Conservation (phyloP, 495 filamentous ascomycete species). For the Talaromyces adpressus region DNA sequence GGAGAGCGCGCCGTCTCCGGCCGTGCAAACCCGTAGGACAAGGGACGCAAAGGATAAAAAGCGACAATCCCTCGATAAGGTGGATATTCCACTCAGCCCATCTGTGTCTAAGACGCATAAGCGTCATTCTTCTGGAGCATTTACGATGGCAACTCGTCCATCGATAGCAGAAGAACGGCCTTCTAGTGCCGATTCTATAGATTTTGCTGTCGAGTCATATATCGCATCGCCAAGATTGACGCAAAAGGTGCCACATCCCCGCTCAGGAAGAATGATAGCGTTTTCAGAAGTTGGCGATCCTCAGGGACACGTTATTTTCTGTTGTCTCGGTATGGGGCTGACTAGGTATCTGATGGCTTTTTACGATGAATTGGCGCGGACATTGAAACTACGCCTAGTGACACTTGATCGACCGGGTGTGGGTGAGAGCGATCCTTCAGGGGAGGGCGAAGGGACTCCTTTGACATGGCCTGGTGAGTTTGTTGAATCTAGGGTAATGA, state of each 20-base stretch:
- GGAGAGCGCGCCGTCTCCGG: constrained; percentile 64
- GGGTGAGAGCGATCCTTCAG: constrained; percentile 80
- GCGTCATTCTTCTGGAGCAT: constrained; percentile 31
- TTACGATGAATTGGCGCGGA: constrained; percentile 91
- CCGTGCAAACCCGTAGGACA: constrained; percentile 46
- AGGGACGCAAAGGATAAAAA: constrained; percentile 45
- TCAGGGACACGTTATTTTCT: constrained; percentile 85
- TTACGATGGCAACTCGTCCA: constrained; percentile 18
- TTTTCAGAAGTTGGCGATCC: constrained; percentile 97
- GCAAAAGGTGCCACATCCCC: constrained; percentile 78
- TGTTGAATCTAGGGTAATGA: not conserved
- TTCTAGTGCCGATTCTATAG: constrained; percentile 76
- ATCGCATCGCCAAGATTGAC: constrained; percentile 75
- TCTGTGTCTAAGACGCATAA: constrained; percentile 26
- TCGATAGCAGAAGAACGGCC: constrained; percentile 47
- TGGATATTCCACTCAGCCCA: constrained; percentile 31
- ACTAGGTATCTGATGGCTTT: constrained; percentile 96
- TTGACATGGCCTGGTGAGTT: constrained; percentile 87
- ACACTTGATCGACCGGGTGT: constrained; percentile 93
- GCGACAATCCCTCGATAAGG: constrained; percentile 32
- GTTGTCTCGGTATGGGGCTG: constrained; percentile 96
- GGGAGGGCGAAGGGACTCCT: constrained; percentile 73
- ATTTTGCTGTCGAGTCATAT: constrained; percentile 81
- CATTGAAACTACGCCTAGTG: constrained; percentile 82
- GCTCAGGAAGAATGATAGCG: constrained; percentile 79